phyloP scores from a whole-genome alignment of 78 protist species.

The Polysphondylium violaceum region DNA sequence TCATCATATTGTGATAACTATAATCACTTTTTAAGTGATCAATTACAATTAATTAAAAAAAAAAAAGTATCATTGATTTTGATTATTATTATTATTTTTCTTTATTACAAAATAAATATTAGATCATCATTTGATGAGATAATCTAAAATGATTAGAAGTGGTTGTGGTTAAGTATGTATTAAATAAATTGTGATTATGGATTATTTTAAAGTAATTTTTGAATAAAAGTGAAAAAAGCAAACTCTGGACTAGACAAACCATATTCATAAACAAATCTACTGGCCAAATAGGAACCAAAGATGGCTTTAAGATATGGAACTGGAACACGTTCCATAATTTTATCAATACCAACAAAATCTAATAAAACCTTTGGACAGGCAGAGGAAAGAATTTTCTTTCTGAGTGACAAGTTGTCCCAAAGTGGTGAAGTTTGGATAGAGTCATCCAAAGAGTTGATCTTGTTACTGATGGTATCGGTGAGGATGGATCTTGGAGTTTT shows the following conservation, averaged over 20 bases:
- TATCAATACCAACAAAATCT: constrained; percentile 57
- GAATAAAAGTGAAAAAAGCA: constrained; percentile 87
- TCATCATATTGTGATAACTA: too few species aligned
- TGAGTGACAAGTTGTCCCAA: constrained; percentile 58
- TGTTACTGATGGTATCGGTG: constrained; percentile 80
- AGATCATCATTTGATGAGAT: too few species aligned
- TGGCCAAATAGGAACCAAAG: constrained; percentile 82
- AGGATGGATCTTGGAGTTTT: constrained; percentile 61
- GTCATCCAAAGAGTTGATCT: constrained; percentile 77
- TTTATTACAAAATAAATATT: too few species aligned
- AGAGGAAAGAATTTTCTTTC: constrained; percentile 18
- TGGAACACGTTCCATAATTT: constrained; percentile 88
- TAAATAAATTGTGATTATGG: too few species aligned
- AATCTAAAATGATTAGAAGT: too few species aligned
- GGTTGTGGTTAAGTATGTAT: too few species aligned
- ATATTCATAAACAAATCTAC: constrained; percentile 88
- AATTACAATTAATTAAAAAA: too few species aligned
- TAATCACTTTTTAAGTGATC: too few species aligned
- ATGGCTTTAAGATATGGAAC: constrained; percentile 89
- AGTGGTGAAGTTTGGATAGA: constrained; percentile 60
- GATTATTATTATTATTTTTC: too few species aligned
- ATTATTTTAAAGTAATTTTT: constrained; percentile 23
- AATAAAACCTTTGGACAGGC: constrained; percentile 75
- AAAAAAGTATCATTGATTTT: too few species aligned
- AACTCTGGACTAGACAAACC: constrained; percentile 88